phyloP scores from a whole-genome alignment of 495 filamentous ascomycete genomes.

The Trichoderma reesei region DNA sequence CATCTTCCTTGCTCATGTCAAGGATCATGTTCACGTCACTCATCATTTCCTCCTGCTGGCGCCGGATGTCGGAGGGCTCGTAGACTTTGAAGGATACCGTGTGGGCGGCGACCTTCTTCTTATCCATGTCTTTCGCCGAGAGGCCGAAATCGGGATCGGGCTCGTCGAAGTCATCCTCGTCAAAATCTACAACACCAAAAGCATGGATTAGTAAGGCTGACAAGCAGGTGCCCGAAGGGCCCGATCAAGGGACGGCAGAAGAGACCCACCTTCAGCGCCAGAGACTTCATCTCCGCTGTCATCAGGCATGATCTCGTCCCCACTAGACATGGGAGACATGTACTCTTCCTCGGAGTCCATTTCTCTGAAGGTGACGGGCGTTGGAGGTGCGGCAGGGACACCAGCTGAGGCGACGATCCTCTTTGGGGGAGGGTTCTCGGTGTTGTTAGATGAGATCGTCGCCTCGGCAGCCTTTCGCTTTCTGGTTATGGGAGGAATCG shows the following conservation, averaged over 20 bases:
- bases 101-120: conserved; percentile 61
- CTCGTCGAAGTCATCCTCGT: conserved; percentile 52
- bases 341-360: conserved; percentile 99
- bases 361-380: conserved; percentile 51
- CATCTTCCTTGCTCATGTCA: conserved; percentile 73
- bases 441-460: conserved; percentile 40
- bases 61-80: conserved; percentile 67
- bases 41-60: conserved; percentile 72
- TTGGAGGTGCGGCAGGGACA: conserved; percentile 39
- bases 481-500: conserved; percentile 55
- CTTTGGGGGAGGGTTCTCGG: conserved; percentile 36
- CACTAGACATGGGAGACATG: conserved; percentile 75
- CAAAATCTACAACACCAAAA: conserved; percentile 47
- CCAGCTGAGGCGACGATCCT: conserved; percentile 43
- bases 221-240: conserved; percentile 1
- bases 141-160: conserved; percentile 66
- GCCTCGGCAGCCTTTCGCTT: conserved; percentile 91
- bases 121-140: conserved; percentile 62
- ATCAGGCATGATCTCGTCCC: conserved; percentile 61
- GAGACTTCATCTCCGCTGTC: conserved; percentile 66
- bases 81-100: conserved; percentile 79
- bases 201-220: conserved; percentile 8
- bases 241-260: background rate
- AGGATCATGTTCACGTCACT: conserved; percentile 83
- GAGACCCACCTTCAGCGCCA: conserved; percentile 60